These are phyloP conservation scores for Phalaenopsis equestris DNA, from an alignment of 106 monocot species.

Conservation along the genomic window DNA sequence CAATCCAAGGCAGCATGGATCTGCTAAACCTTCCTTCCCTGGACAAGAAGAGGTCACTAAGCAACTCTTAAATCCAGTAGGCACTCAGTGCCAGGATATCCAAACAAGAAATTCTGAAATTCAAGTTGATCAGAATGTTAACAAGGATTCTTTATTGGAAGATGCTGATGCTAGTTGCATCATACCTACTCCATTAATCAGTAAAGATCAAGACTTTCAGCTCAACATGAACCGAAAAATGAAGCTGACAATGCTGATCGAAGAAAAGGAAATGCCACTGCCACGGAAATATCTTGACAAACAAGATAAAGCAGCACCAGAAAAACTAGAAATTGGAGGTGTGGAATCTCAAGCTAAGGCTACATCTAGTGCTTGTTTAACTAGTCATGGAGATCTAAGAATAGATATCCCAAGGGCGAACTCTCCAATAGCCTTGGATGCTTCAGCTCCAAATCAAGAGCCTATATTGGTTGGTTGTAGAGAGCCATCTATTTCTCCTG, in stretches of 20 bases:
- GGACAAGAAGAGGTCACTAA: not conserved
- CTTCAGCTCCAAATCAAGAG: conserved; percentile 8
- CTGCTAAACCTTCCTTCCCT: not conserved
- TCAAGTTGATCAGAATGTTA: not conserved
- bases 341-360: conserved; percentile 2
- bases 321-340: conserved; percentile 2
- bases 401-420: conserved; percentile 37
- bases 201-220: not conserved
- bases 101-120: not conserved
- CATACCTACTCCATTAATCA: not conserved
- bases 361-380: conserved; percentile 31
- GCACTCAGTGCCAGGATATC: too few species aligned
- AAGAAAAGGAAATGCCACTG: not conserved
- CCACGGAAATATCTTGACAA: not conserved
- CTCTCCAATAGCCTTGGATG: conserved; percentile 36
- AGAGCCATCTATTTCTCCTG: conserved; percentile 33
- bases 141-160: not conserved
- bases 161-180: not conserved
- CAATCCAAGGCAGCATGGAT: not conserved
- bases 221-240: not conserved
- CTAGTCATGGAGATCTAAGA: conserved; percentile 22
- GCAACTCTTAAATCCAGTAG: not conserved
- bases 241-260: not conserved
- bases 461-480: conserved; percentile 11
- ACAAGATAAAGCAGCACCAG: not conserved